These are phyloP conservation scores for Tulasnella sp. DNA, from an alignment of 768 basidiomycete genomes.

Conservation along the genomic window DNA sequence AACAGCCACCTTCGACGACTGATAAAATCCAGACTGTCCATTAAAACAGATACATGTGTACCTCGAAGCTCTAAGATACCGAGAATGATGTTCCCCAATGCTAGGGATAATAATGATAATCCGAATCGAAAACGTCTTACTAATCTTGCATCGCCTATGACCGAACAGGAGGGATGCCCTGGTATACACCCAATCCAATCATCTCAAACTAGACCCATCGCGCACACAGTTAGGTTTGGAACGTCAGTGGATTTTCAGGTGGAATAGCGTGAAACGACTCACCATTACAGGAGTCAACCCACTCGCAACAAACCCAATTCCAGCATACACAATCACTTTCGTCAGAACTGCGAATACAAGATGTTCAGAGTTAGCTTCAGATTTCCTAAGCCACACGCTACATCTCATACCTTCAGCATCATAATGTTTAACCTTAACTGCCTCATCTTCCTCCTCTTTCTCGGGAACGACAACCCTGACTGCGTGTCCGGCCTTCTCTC, in stretches of 20 bases:
- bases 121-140: not conserved
- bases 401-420: slow-evolving; percentile 74
- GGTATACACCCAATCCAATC: slow-evolving; percentile 33
- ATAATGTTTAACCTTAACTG: slow-evolving; percentile 67
- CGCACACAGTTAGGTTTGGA: no score
- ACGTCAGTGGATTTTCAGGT: not conserved
- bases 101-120: not conserved
- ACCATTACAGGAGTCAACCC: slow-evolving; percentile 62
- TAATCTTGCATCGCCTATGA: not conserved
- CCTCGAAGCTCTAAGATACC: not conserved
- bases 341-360: not conserved
- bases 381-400: no score
- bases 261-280: not conserved
- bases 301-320: slow-evolving; percentile 72
- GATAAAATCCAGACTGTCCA: not conserved
- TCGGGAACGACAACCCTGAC: slow-evolving; percentile 43
- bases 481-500: slow-evolving; percentile 35
- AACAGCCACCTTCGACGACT: not conserved
- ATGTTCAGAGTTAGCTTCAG: no score
- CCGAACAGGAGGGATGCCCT: not conserved
- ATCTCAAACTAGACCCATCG: slow-evolving; percentile 26
- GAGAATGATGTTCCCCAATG: not conserved
- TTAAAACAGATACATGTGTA: not conserved
- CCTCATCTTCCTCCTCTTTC: slow-evolving; percentile 13
- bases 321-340: slow-evolving; percentile 46